Base-by-base conservation (phyloP, 805 yeast genomes). In the Starmerella scarabaei region DNA sequence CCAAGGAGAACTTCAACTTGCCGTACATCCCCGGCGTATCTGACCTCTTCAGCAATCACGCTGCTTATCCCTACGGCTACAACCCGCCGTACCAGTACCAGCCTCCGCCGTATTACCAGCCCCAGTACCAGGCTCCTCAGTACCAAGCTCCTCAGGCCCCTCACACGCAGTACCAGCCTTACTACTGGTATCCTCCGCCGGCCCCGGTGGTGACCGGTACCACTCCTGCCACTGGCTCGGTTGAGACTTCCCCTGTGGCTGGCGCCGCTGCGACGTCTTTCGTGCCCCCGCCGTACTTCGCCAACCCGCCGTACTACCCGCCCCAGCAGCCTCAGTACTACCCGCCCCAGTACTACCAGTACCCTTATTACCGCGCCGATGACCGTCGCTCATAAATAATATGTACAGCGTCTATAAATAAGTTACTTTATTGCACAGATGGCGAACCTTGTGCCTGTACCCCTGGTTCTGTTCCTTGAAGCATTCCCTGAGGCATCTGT, bases 61-160 rank as follows among this genome's bases (percentile, higher is more conserved):
- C 29, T 5, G 26, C 29, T 5, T 36, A 36, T 17, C 40, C 40
- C 9, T 37, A 37, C 26, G 40, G 40, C 16, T 37, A 30, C 29
- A 35, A 7, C 3, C 31, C 29, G 33, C 20, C 21, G 21, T 18
- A 12, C 14, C 17, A 17, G 21, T 9, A 17, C 21, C 21, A 17
- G 21, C 11, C 8, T 8, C 21, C 24, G 20, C 19, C 4, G 26
- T 9, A 14, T 5, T 20, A 14, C 23, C 23, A 19, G 35, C 35
- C 23, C 8, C 19, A 28, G 15, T 20, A 23, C 32, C 32, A 35
- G 12, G 19, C 7, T 8, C 11, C 14, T 17, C 29, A 21, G 5
- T 11, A n/a, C 9, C 21, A 18, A 30, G 11, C 30, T 8, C 19
- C 21, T 29, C 19, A 21, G 33, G n/a, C 19, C 21, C 11, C 14